Base-by-base conservation (phyloP, 1,139 yeast species). In the Lizanozyma gosingica region DNA sequence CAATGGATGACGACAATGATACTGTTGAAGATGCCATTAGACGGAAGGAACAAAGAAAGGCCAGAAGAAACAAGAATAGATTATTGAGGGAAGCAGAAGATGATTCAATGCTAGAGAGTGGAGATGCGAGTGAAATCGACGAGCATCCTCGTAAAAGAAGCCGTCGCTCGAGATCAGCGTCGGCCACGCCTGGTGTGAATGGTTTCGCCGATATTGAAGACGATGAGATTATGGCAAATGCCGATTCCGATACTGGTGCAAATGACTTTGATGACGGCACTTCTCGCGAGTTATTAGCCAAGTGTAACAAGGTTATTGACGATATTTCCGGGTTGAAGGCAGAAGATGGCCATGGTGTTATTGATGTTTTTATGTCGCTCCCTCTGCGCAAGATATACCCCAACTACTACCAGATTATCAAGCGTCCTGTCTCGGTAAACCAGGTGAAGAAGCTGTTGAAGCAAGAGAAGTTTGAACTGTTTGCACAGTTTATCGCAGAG, bases 341-440 rank as follows among this genome's bases (percentile, higher is more conserved):
- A 60, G n/a, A 45, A 43, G 63, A 47, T 39, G 58, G 54, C n/a
- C 59, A 59, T 35, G 72, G 64, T 6, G 60, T 78, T 42, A 73
- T 83, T 46, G 86, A 79, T 38, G 66, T 83, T 40, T 83, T 83
- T 53, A 57, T 80, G 57, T 76, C 73, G 3, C 78, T 74, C 47
- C 95, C 95, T 4, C 76, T 94, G 0, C 78, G 73, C 52, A 74
- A 73, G 55, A 62, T 76, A 36, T 90, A 90, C 51, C 95, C 97
- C 0, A 97, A 90, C 57, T 90, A 90, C 57, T 90, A 86, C 57
- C 73, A 80, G 42, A 63, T 88, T 45, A 88, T 90, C 51, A 74
- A 73, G 48, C 73, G 78, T 48, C 96, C 96, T n/a, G 76, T 86
- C 48, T 92, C 95, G 0, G 70, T 88, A 48, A 86, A 82, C 46